These are phyloP conservation scores for Epithele typhae DNA, from an alignment of 768 basidiomycete species.

Conservation along the genomic window DNA sequence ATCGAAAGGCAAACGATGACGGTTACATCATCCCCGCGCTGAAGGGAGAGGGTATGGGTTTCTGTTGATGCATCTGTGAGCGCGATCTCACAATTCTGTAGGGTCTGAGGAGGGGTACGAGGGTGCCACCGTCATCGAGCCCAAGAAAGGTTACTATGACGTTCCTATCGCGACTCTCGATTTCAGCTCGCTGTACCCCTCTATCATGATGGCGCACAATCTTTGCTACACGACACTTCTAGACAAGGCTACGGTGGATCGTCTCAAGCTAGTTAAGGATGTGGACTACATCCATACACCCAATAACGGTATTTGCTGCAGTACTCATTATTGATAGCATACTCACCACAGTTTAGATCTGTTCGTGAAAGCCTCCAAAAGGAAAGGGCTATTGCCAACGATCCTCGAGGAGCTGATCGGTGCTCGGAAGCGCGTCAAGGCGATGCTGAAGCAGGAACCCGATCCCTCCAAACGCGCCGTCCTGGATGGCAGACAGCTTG, in stretches of 20 bases:
- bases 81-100: slow-evolving; percentile 23
- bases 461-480: slow-evolving; percentile 98
- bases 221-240: slow-evolving; percentile 97
- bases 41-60: slow-evolving; percentile 70
- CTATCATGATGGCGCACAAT: slow-evolving; percentile 99
- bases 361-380: slow-evolving; percentile 65
- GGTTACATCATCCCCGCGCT: slow-evolving; percentile 85
- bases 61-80: no score
- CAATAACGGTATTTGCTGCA: slow-evolving; percentile 67
- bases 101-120: slow-evolving; percentile 96
- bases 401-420: slow-evolving; percentile 91
- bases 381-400: slow-evolving; percentile 89
- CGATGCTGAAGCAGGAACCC: slow-evolving; percentile 93
- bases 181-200: slow-evolving; percentile 97
- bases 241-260: slow-evolving; percentile 73
- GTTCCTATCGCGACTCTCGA: slow-evolving; percentile 96
- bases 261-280: slow-evolving; percentile 73
- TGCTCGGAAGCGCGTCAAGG: slow-evolving; percentile 92
- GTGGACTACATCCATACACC: slow-evolving; percentile 93
- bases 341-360: slow-evolving; percentile 50
- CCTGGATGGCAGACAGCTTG: slow-evolving; percentile 93
- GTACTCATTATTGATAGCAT: background rate
- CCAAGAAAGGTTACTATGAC: slow-evolving; percentile 93
- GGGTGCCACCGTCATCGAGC: slow-evolving; percentile 98
- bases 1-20: slow-evolving; percentile 86